These are phyloP conservation scores for Bombardia bombarda DNA, from an alignment of 495 filamentous ascomycete genomes.

Conservation along the genomic window DNA sequence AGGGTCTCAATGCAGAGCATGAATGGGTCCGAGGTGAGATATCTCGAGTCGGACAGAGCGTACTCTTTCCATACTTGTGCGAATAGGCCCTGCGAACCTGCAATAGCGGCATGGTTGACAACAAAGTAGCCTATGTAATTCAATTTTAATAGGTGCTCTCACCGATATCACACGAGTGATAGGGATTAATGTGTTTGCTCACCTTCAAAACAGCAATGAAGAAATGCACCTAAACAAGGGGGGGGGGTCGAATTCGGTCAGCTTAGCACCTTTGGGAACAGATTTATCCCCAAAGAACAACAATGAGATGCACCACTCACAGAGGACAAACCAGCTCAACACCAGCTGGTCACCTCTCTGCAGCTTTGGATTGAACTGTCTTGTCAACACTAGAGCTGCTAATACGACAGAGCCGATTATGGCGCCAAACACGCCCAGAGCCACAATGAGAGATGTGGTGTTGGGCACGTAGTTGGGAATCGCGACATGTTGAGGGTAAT, in stretches of 20 bases:
- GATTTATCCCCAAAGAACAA: neutral
- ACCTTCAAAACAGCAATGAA: conserved; percentile 79
- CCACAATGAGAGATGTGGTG: conserved; percentile 34
- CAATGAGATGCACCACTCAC: conserved; percentile 18
- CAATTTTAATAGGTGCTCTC: neutral
- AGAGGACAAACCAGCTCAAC: conserved; percentile 55
- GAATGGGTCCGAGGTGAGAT: conserved; percentile 69
- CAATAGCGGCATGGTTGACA: conserved; percentile 46
- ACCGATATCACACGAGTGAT: neutral
- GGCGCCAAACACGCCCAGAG: conserved; percentile 40
- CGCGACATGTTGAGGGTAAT: conserved; percentile 56
- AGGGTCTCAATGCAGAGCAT: conserved; percentile 80
- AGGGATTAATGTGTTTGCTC: no score
- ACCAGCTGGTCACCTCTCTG: conserved; percentile 34
- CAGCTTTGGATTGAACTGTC: conserved; percentile 29
- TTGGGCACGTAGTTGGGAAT: conserved; percentile 54
- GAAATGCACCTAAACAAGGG: conserved; percentile 46
- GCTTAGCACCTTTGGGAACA: neutral
- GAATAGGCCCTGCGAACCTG: conserved; percentile 43
- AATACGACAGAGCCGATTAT: conserved; percentile 37
- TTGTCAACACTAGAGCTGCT: conserved; percentile 31
- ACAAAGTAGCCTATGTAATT: conserved; percentile 59
- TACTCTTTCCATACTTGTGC: conserved; percentile 90
- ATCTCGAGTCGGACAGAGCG: conserved; percentile 73
- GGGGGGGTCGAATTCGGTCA: neutral